Percentiles rank a stretch among this genome's conserved stretches.
phyloP scores from a whole-genome alignment of 306 rosid species.

The Lupinus albus region DNA sequence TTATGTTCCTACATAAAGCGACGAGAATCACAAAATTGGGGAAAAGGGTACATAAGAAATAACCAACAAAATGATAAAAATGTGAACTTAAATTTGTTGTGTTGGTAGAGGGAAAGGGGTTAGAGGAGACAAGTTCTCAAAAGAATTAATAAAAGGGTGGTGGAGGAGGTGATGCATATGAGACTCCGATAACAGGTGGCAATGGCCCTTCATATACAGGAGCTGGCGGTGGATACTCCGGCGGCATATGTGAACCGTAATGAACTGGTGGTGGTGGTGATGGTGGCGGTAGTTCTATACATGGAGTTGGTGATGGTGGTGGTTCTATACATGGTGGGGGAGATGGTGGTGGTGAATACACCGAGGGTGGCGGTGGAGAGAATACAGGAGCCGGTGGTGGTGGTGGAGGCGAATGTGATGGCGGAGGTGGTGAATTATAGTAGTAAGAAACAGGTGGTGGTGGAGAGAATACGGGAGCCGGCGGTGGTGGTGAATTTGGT shows the following conservation, averaged over 20 bases:
- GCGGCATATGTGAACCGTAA: constrained; percentile 42
- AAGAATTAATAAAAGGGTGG: constrained; percentile 97
- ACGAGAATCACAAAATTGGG: constrained; percentile 69
- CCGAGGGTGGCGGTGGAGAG: constrained; percentile 41
- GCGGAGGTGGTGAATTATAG: constrained; percentile 44
- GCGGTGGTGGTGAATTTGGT: constrained; percentile 36
- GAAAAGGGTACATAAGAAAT: constrained; percentile 47
- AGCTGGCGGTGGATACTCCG: constrained; percentile 63
- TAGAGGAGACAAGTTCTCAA: constrained; percentile 79
- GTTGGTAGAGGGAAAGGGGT: constrained; percentile 52
- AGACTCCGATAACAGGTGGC: constrained; percentile 79
- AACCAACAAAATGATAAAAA: constrained; percentile 37
- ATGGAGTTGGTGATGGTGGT: constrained; percentile 73
- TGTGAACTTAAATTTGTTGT: constrained; percentile 33
- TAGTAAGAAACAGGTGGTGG: constrained; percentile 54
- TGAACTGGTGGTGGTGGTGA: constrained; percentile 49
- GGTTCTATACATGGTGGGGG: constrained; percentile 72
- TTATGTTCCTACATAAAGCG: constrained; percentile 51
- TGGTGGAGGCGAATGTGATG: constrained; percentile 44
- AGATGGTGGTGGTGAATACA: constrained; percentile 40
- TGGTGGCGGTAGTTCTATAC: constrained; percentile 58
- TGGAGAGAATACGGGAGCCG: constrained; percentile 47
- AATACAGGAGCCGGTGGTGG: too few relatives aligned
- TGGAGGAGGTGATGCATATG: constrained; percentile 95
- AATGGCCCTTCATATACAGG: constrained; percentile 95